Base-by-base conservation (phyloP, 2,329 filamentous ascomycete genomes). In the Colletotrichum tanaceti region DNA sequence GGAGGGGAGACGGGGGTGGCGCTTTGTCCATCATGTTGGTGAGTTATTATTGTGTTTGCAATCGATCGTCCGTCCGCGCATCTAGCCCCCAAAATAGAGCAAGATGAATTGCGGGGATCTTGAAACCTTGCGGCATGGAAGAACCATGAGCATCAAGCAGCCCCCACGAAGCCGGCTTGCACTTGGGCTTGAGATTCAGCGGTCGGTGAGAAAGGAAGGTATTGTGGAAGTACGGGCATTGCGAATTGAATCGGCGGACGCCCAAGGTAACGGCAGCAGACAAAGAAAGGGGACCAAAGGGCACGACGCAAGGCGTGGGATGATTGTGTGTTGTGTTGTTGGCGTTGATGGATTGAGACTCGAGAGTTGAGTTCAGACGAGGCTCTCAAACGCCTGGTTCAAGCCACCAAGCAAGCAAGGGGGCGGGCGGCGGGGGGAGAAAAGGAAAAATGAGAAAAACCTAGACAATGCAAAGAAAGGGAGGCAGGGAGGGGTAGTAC, bases 61-160 rank as follows among this genome's bases (percentile, higher is more conserved):
- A 24, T 18, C 20, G 43, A 22, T 32, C 57, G 43, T 38, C 44
- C 57, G 44, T 13, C 18, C 18, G 20, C 49, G 57, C 43, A 59
- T 49, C 57, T 39, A 4, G 22, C 20, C 32, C 57, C 57, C 24
- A 47, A 65, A 66, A 53, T 69, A 61, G 59, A 44, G 43, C 55
- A 50, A 61, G 11, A 50, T 46, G 16, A 57, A 61, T 61, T 61
- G 62, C 57, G 62, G 66, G 57, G 65, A 50, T 22, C 38, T 18
- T 60, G 63, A 66, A 52, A 66, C 55, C 50, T 24, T 61, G 62
- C 13, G 16, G 55, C 66, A 69, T 69, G 66, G 66, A 38, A 69
- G 44, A 61, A 57, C 55, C 66, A 69, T 65, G 66, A 44, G 57
- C 24, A 10, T 43, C 22, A n/a, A 54, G 60, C 11, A 24, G 28